Evolutionary conservation across 2,329 filamentous ascomycete genomes (phyloP), one percentile per base, ranked within the genome.

Genomic region (Stachybotrys chartarum): DNA sequence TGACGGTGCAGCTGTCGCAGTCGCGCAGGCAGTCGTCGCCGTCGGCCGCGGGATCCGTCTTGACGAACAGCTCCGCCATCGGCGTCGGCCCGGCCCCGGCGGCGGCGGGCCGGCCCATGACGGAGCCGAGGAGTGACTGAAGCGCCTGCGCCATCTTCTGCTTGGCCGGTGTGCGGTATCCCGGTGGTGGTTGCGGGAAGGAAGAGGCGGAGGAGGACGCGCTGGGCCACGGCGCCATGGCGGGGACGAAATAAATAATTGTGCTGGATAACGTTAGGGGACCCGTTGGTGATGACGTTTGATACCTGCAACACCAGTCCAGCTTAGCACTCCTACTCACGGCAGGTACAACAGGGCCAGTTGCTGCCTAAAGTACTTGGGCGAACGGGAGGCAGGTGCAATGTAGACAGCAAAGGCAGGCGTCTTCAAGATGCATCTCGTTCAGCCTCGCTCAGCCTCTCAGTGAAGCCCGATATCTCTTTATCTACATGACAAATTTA

Each of bases 1-100:
- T 81, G 61, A 93, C 78, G 14, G 85, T 83, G 77, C 94, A 97
- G 60, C 78, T 85, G 30, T 84, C 83, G 76, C 93, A 99, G 73
- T 97, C 93, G 69, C 85, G 90, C 55, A 89, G 76, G 70, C 94
- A 97, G 61, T 92, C 92, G 46, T 95, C 90, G 59, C 92, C 93
- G 71, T 97, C 93, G 47, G 89, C 74, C 4, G 80, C 78, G n/a
- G 88, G 83, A 65, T 88, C 80, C 44, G 90, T 90, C 62, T 82
- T 83, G 53, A 85, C 76, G 70, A 97, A 97, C 10, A 97, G 78
- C 47, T 73, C 67, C 50, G 68, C 63, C 39, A 72, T 60, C 12
- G 69, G 55, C 10, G 72, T 64, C 51, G 64, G 59, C 44, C 62
- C 55, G 11, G 55, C 58, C 39, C 55, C 58, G 46, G 57, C 61